These are phyloP conservation scores for Aspergillus phoenicis DNA, from an alignment of 2,329 filamentous ascomycete species.

Conservation along the genomic window DNA sequence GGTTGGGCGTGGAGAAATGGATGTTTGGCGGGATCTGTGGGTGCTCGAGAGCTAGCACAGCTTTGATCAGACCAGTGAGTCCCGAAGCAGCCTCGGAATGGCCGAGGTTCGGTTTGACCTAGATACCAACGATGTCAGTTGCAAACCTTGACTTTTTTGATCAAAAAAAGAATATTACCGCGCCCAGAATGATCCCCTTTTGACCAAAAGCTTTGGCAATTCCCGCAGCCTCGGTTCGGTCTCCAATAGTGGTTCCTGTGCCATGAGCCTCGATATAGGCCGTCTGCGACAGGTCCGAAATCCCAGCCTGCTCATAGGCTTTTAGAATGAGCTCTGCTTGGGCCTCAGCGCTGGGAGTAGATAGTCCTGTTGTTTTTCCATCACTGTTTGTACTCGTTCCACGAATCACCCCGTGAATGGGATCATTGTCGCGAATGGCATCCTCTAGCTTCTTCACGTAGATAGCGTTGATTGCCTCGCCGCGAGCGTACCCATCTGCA, in stretches of 20 bases:
- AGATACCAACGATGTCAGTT: too few relatives aligned
- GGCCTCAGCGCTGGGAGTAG: background rate
- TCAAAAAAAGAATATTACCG: too few relatives aligned
- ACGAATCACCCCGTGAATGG: constrained; percentile 33
- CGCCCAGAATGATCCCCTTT: too few relatives aligned
- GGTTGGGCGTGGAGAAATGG: too few relatives aligned
- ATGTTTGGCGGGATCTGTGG: too few relatives aligned
- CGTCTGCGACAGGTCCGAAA: constrained; percentile 28
- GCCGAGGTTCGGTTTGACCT: too few relatives aligned
- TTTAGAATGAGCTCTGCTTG: constrained; percentile 10
- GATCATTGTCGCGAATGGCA: constrained; percentile 32
- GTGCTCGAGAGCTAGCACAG: too few relatives aligned
- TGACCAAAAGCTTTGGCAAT: constrained; percentile 24
- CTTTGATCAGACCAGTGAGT: too few relatives aligned
- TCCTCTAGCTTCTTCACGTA: constrained; percentile 30
- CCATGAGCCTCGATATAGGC: constrained; percentile 47
- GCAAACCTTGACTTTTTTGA: too few relatives aligned
- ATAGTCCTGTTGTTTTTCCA: constrained; percentile 21
- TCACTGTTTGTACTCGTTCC: constrained; percentile 25
- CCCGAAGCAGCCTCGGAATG: too few relatives aligned
- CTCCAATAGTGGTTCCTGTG: constrained; percentile 39
- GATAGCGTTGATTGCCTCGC: constrained; percentile 34
- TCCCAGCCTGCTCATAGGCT: constrained; percentile 24
- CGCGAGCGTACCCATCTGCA: constrained; percentile 35
- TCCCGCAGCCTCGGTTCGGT: constrained; percentile 29